A percentile compares a stretch with the other conserved stretches of the same genome.
phyloP scores from a whole-genome alignment of 2,329 filamentous ascomycete species.

The Phialemonium atrogriseum region DNA sequence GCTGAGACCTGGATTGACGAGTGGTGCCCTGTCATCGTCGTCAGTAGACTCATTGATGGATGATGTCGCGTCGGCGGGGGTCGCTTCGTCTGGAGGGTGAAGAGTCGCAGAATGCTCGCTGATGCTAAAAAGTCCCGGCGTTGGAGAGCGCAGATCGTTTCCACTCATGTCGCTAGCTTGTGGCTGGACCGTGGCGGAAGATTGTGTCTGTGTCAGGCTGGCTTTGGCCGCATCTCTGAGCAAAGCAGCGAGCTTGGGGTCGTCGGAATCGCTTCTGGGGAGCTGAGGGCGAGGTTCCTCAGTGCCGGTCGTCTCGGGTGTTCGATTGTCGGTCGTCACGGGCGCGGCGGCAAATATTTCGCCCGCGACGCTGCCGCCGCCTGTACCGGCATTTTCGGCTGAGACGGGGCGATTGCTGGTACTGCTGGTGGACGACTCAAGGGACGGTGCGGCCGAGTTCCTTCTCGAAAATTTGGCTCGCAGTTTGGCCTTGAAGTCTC shows the following conservation, averaged over 20 bases:
- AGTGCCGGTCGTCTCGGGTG: not conserved
- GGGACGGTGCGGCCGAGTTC: conserved; percentile 29
- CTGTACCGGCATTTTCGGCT: conserved; percentile 3
- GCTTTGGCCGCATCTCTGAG: not conserved
- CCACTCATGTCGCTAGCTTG: conserved; percentile 14
- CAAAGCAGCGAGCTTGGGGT: not conserved
- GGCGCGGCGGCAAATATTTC: too few species aligned
- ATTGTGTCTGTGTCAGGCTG: not conserved
- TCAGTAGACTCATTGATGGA: conserved; percentile 1
- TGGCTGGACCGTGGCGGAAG: conserved; percentile 8
- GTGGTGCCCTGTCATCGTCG: too few species aligned
- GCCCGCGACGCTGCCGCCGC: not conserved
- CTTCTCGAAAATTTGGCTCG: conserved; percentile 36
- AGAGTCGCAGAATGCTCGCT: conserved; percentile 21
- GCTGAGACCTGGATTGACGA: too few species aligned
- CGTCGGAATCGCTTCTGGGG: conserved; percentile 3
- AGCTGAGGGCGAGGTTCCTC: not conserved
- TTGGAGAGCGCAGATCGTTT: conserved; percentile 25
- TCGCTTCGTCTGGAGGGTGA: too few species aligned
- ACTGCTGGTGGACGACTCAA: conserved; percentile 17
- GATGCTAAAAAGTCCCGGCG: conserved; percentile 22
- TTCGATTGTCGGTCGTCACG: too few species aligned
- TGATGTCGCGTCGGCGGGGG: conserved; percentile 5
- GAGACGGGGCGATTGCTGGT: conserved; percentile 7
- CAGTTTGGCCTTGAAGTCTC: conserved; percentile 37